Base-by-base conservation (phyloP, 2,329 filamentous ascomycete species). In the Diaporthe velutina region DNA sequence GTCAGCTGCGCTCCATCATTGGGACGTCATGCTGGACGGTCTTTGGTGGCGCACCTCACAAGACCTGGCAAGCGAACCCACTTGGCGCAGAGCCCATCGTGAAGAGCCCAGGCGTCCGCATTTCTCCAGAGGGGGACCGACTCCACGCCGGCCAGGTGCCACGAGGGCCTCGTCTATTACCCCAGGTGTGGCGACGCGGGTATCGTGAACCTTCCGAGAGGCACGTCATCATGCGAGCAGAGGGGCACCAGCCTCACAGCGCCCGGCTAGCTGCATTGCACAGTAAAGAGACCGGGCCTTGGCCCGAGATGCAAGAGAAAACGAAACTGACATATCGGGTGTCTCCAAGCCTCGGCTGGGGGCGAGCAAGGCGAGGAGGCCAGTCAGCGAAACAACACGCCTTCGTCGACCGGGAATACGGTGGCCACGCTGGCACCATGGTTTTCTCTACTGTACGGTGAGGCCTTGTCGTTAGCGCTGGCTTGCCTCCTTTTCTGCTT, bases 1-100 rank as follows among this genome's bases (percentile, higher is more conserved):
- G 70, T 72, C 70, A 72, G 33, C 57, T 72, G 70, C 55, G n/a
- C 58, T 19, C 30, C 70, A 64, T 72, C 57, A 61, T 30, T 35
- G 45, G 9, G 57, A 72, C 70, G 70, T 64, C 70, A 72, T 72
- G 64, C 64, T 72, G 57, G 57, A 10, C 28, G 19, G 10, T 22
- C 5, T 52, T 17, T 22, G 12, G n/a, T 13, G 57, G 70, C 57
- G 58, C 57, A 19, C 42, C 55, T 48, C 57, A 64, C 70, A 52
- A n/a, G 33, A 52, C 70, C 70, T 54, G 57, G 60, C 70, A 40
- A 40, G 57, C 57, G 45, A 64, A 25, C 50, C 57, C 70, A 64
- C 57, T 22, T 72, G 45, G 57, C 25, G 67, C 35, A 40, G 67
- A 30, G 38, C 40, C 38, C 52, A 70, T 55, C 40, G 52, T 57